Evolutionary conservation across 306 rosid genomes (phyloP), one percentile per base, ranked within the genome.

Genomic region (Corylus heterophylla): DNA sequence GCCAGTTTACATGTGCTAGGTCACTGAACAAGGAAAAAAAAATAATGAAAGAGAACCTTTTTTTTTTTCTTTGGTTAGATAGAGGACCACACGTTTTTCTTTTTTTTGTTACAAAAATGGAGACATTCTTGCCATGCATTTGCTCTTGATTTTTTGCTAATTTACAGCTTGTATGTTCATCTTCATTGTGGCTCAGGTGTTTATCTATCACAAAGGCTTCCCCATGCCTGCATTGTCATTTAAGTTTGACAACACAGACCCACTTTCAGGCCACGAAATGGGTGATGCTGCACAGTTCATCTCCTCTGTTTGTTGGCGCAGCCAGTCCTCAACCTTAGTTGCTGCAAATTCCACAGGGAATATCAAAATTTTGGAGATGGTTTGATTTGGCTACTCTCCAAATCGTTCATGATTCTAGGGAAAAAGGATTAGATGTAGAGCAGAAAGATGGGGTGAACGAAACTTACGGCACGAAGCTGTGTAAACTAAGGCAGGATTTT

Each of bases 321-420:
- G 97, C 75, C 97, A 93, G 61, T 91, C 99, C 0, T 84, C 93
- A 35, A 93, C 96, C 74, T 74, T 96, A 22, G 85, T 93, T 13
- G 98, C 99, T 7, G 98, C 99, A 73, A 96, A 93, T 78, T 96
- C 99, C 31, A 88, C 96, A 2, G 99, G 99, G 61, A 92, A 93
- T 79, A 90, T 96, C 76, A 96, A 96, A 83, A 88, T 96, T 82
- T 87, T 96, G 84, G 99, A 96, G 85, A 93, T 96, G 98, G 98
- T 90, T 74, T 96, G 77, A 83, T 66, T 67, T 79, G 51, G 75
- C 79, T 78, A 31, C 16, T 79, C 39, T 67, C 54, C 35, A 13
- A 51, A 69, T 45, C 62, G 61, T 44, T 72, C 78, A 54, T 37
- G 52, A 61, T 70, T 79, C 70, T 73, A 58, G 76, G 76, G 75